phyloP scores from a whole-genome alignment of 1,284 basidiomycete genomes.

The Peniophora sp. region DNA sequence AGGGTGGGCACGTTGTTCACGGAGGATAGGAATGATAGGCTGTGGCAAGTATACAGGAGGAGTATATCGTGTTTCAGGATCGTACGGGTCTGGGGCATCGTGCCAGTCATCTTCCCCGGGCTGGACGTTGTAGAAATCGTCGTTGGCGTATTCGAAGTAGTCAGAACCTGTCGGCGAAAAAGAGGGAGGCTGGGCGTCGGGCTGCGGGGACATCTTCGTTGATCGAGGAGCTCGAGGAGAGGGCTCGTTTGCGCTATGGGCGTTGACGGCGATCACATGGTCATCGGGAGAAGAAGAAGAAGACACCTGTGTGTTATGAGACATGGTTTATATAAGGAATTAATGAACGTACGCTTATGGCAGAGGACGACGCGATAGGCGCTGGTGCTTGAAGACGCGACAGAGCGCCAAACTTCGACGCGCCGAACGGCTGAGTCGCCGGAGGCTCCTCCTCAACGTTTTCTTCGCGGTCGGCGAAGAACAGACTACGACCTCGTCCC shows the following conservation, averaged over 20 bases:
- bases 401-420: conserved; percentile 22
- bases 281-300: neutral
- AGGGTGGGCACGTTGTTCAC: too few relatives aligned
- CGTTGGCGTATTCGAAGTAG: too few relatives aligned
- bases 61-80: too few relatives aligned
- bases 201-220: conserved; percentile 5
- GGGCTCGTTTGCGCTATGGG: conserved; percentile 20
- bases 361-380: neutral
- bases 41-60: too few relatives aligned
- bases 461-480: neutral
- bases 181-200: conserved; percentile 5
- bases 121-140: too few relatives aligned
- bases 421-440: conserved; percentile 28
- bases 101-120: too few relatives aligned
- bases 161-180: neutral
- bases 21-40: too few relatives aligned
- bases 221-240: conserved; percentile 9
- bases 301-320: conserved; percentile 21
- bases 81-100: too few relatives aligned
- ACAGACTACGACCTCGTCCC: neutral
- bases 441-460: conserved; percentile 12
- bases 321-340: conserved; percentile 7
- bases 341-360: conserved; percentile 2
- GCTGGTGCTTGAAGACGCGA: neutral
- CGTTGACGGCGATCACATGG: neutral